A percentile compares a stretch with the other conserved stretches of the same genome.
Evolutionary conservation across 495 filamentous ascomycete genomes (phyloP).

Genomic region (Alectoria sarmentosa): DNA sequence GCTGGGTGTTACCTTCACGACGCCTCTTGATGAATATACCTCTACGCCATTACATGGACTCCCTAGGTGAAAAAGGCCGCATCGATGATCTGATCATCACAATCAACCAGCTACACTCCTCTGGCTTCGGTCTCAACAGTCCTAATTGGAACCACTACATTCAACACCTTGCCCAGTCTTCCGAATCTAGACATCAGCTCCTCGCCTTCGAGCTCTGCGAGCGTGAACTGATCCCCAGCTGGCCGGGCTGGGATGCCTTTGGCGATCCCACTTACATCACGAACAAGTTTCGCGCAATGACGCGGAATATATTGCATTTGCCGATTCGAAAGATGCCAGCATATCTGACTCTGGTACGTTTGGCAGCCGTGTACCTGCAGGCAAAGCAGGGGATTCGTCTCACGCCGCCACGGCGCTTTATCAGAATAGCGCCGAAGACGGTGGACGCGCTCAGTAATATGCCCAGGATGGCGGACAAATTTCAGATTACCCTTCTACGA

Average conservation of each 20-base stretch:
- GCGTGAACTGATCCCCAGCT: conserved; percentile 62
- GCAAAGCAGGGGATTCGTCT: conserved; percentile 31
- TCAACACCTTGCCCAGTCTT: conserved; percentile 42
- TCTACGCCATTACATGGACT: conserved; percentile 53
- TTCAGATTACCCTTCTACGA: conserved; percentile 28
- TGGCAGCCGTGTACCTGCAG: conserved; percentile 43
- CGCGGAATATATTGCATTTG: conserved; percentile 30
- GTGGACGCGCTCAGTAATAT: conserved; percentile 46
- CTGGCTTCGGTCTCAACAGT: conserved; percentile 60
- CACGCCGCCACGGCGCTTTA: conserved; percentile 28
- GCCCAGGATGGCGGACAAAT: conserved; percentile 39
- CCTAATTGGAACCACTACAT: conserved; percentile 48
- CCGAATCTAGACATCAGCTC: conserved; percentile 29
- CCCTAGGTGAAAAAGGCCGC: conserved; percentile 43
- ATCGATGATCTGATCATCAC: conserved; percentile 40
- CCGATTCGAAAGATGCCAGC: conserved; percentile 34
- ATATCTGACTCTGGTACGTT: conserved; percentile 48
- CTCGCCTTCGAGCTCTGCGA: conserved; percentile 66
- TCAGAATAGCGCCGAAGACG: conserved; percentile 41
- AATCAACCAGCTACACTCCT: conserved; percentile 43
- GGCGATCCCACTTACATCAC: conserved; percentile 25
- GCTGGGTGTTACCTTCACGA: conserved; percentile 43
- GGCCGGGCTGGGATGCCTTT: conserved; percentile 56
- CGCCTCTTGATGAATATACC: conserved; percentile 52
- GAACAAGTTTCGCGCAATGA: conserved; percentile 26